A percentile compares a stretch with the other conserved stretches of the same genome.
These are phyloP conservation scores for Colletotrichum simmondsii DNA, from an alignment of 2,329 filamentous ascomycete genomes.

Conservation along the genomic window DNA sequence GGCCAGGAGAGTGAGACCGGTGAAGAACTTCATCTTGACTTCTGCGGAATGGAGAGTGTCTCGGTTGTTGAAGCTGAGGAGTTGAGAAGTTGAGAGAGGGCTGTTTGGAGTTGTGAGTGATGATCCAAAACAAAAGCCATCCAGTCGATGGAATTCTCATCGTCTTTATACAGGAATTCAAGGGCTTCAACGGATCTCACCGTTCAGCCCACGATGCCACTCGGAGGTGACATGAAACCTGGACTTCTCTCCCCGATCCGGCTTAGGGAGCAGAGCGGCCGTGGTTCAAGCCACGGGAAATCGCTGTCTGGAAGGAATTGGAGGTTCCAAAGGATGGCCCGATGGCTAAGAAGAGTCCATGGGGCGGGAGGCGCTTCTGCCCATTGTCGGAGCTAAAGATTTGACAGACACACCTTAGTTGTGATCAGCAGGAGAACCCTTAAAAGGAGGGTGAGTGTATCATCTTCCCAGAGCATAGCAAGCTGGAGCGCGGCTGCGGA, in stretches of 20 bases:
- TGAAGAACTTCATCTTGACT: slow-evolving; percentile 49
- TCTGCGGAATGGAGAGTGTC: not conserved
- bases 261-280: not conserved
- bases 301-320: not conserved
- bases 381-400: not conserved
- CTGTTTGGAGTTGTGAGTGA: not conserved
- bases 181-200: not conserved
- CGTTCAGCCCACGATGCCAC: not conserved
- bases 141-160: not conserved
- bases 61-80: not conserved
- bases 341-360: not conserved
- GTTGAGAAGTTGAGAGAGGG: not conserved
- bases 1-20: slow-evolving; percentile 46
- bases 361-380: slow-evolving; percentile 2
- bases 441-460: not conserved
- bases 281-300: slow-evolving; percentile 11
- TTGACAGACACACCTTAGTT: not conserved
- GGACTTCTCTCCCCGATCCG: not conserved
- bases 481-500: not conserved
- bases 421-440: slow-evolving; percentile 9
- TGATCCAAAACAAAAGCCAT: not conserved
- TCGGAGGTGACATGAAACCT: not conserved
- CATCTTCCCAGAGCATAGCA: not conserved
- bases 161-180: slow-evolving; percentile 16
- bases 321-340: not conserved